Base-by-base conservation (phyloP, 805 yeast species). In the Teunomyces panamensis region DNA sequence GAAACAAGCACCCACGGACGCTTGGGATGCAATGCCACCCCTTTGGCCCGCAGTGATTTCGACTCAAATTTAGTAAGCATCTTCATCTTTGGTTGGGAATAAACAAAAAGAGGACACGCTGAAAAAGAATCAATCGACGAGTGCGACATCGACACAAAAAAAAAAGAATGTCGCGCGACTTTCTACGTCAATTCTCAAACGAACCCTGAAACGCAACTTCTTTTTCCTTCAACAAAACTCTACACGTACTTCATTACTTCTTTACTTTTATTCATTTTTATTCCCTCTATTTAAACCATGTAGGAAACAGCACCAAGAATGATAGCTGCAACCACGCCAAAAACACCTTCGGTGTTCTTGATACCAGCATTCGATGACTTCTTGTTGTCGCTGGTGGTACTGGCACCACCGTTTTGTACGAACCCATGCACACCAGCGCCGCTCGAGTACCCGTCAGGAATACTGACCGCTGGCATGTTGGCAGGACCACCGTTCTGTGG, bases 1-100 rank as follows among this genome's bases (percentile, higher is more conserved):
- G 98, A 90, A 30, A 91, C 98, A 58, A 94, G 77, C 50, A 90
- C 89, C 97, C 97, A 94, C 50, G 99, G 97, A 67, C 94, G 77
- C 56, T 84, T 84, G 45, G 98, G 97, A 71, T 95, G 97, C 73
- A 94, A 90, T 49, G 99, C 97, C 64, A 94, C 88, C 56, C 97
- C 96, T 72, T 94, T 90, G 51, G 98, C 96, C 79, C 98, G 80
- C 50, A 97, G 88, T 54, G 97, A 89, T 80, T 94, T 89, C 63
- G 98, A 91, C 74, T 95, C 97, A 69, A 92, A 92, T 84, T 88
- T 65, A 48, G 77, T 56, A 50, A 63, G 64, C 63, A 63, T 60
- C 63, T 62, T 60, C 66, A 58, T 57, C 47, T 33, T 51, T 49
- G 41, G 42, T 28, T 41, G 32, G 37, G 17, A n/a, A 26, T 20